Conservation (phyloP, 2,329 filamentous ascomycete species). For the Escovopsis sp. region DNA sequence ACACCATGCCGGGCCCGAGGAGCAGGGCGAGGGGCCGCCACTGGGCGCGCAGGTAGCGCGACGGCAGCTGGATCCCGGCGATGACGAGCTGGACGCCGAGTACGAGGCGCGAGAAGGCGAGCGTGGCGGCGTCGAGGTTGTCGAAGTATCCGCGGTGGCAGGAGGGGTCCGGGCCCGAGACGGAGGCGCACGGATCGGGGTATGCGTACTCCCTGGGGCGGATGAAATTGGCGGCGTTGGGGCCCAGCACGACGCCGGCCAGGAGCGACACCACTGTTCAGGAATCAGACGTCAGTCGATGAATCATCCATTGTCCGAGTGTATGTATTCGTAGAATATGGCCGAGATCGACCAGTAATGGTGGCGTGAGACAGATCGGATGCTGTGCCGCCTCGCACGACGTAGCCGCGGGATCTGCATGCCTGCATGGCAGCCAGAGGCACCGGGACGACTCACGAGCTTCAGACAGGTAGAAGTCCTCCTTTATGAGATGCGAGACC, state of each 20-base stretch:
- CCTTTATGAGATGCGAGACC: conserved; percentile 79
- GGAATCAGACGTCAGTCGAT: background rate
- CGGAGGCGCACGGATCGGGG: conserved; percentile 33
- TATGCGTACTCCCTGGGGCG: conserved; percentile 29
- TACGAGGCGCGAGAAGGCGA: conserved; percentile 76
- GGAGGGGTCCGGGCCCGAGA: conserved; percentile 20
- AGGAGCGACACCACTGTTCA: conserved; percentile 64
- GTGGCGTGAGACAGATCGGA: background rate
- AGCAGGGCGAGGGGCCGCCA: conserved; percentile 63
- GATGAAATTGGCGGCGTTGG: conserved; percentile 61
- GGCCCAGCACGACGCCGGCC: conserved; percentile 65
- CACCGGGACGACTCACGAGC: conserved; percentile 43
- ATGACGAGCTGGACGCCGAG: conserved; percentile 83
- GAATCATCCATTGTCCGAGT: no score
- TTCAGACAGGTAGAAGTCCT: conserved; percentile 83
- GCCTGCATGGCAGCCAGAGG: background rate
- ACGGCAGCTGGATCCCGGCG: conserved; percentile 76
- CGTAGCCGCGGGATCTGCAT: no score
- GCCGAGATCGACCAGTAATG: background rate
- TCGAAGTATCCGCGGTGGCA: conserved; percentile 20
- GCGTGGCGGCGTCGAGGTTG: conserved; percentile 56
- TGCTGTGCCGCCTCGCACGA: no score
- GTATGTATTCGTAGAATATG: background rate
- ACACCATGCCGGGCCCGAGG: conserved; percentile 69
- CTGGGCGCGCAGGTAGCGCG: conserved; percentile 63